Evolutionary conservation across 495 filamentous ascomycete genomes (phyloP).

Genomic region (Neurospora africana): DNA sequence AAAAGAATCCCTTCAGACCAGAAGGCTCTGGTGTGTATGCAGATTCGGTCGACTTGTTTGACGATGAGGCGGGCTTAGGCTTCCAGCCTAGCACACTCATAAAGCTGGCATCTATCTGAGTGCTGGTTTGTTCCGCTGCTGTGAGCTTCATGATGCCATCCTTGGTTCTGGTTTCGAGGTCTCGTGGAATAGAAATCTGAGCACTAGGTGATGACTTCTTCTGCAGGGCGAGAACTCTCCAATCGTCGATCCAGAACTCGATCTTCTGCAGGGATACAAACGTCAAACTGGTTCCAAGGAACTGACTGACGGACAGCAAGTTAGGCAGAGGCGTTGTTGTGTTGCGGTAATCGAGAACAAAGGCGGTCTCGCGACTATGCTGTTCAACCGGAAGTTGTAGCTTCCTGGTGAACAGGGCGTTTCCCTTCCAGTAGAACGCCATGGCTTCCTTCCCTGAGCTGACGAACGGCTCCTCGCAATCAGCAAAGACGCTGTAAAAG

Average conservation of each 20-base stretch:
- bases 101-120: constrained; percentile 86
- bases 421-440: constrained; percentile 98
- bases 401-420: constrained; percentile 81
- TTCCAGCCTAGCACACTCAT: constrained; percentile 85
- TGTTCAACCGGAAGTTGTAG: constrained; percentile 56
- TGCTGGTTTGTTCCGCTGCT: constrained; percentile 62
- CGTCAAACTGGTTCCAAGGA: constrained; percentile 87
- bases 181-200: constrained; percentile 61
- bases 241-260: constrained; percentile 84
- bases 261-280: constrained; percentile 84
- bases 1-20: constrained; percentile 73
- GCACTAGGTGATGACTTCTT: constrained; percentile 76
- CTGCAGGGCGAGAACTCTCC: constrained; percentile 59
- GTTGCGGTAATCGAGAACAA: constrained; percentile 87
- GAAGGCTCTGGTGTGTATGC: constrained; percentile 33
- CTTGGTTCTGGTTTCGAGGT: constrained; percentile 69
- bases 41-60: constrained; percentile 26
- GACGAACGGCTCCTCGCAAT: constrained; percentile 95
- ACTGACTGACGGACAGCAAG: constrained; percentile 76
- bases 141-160: constrained; percentile 77
- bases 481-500: constrained; percentile 97
- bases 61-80: constrained; percentile 33
- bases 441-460: constrained; percentile 84
- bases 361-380: constrained; percentile 62
- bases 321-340: constrained; percentile 73